Percentiles rank a stretch among this genome's conserved stretches.
phyloP scores from a whole-genome alignment of 2,329 filamentous ascomycete species.

The Cryphonectria naterciae region DNA sequence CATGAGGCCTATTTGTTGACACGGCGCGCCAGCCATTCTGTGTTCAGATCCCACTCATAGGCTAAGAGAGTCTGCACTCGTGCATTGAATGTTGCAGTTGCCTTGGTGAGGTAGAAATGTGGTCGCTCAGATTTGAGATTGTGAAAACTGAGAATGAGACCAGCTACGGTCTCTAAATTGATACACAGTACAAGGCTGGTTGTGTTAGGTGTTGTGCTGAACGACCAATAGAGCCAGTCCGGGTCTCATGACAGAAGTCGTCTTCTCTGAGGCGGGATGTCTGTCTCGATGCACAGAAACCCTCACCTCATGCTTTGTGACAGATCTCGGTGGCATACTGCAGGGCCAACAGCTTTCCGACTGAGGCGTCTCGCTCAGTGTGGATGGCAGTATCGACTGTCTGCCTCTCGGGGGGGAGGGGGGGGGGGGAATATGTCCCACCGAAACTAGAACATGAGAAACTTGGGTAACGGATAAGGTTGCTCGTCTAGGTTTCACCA shows the following conservation, averaged over 20 bases:
- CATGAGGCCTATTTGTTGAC: too few species aligned
- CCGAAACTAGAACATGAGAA: not conserved
- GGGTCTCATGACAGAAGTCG: not conserved
- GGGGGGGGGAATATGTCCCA: not conserved
- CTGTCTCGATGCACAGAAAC: not conserved
- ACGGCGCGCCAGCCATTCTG: not conserved
- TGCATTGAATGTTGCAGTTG: not conserved
- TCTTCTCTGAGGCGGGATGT: too few species aligned
- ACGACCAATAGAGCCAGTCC: not conserved
- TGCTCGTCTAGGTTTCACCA: constrained; percentile 6
- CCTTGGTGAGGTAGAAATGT: not conserved
- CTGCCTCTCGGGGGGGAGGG: too few species aligned
- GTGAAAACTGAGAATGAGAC: not conserved
- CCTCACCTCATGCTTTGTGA: not conserved
- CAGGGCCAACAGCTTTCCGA: not conserved
- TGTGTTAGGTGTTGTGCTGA: not conserved
- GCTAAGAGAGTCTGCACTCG: not conserved
- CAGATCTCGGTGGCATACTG: not conserved
- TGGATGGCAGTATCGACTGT: not conserved
- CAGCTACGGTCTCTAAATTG: not conserved
- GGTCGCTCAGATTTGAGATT: not conserved
- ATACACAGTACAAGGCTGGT: not conserved
- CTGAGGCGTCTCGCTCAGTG: not conserved
- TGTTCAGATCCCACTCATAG: not conserved
- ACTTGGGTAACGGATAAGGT: not conserved